Percentiles rank a stretch among this genome's conserved stretches.
These are phyloP conservation scores for Aspergillus sp. DNA, from an alignment of 2,329 filamentous ascomycete genomes.

Conservation along the genomic window DNA sequence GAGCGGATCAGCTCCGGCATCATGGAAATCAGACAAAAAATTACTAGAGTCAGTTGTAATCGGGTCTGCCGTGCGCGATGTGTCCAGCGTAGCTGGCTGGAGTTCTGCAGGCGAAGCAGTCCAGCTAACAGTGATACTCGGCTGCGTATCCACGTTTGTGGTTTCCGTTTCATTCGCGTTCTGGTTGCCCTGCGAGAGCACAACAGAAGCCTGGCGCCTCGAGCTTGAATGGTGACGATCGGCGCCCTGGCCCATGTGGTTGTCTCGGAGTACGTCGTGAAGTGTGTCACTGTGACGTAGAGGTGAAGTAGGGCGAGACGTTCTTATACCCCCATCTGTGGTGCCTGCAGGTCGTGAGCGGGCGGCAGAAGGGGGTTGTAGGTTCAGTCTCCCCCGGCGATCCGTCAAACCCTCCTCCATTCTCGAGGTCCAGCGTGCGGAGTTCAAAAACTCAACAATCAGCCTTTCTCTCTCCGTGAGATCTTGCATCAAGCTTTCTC, in stretches of 20 bases:
- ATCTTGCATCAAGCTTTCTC: constrained; percentile 31
- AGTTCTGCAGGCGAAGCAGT: constrained; percentile 35
- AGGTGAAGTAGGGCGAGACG: constrained; percentile 28
- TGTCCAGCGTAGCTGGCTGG: constrained; percentile 20
- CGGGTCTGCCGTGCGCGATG: constrained; percentile 14
- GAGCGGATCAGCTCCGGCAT: constrained; percentile 9
- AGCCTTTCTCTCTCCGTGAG: constrained; percentile 36
- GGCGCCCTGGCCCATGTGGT: constrained; percentile 20
- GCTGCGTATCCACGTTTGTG: constrained; percentile 22
- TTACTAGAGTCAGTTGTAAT: constrained; percentile 15
- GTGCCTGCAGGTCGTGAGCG: constrained; percentile 21
- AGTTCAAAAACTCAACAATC: constrained; percentile 37
- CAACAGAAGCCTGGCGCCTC: constrained; percentile 33
- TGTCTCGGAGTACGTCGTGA: constrained; percentile 24
- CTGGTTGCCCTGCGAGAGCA: constrained; percentile 30
- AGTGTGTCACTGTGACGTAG: constrained; percentile 20
- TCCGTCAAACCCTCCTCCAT: constrained; percentile 25
- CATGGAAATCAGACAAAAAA: too few species aligned
- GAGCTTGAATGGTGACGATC: constrained; percentile 23
- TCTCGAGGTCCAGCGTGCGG: constrained; percentile 31
- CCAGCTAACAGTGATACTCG: constrained; percentile 31
- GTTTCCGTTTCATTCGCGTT: constrained; percentile 15
- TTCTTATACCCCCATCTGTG: constrained; percentile 23
- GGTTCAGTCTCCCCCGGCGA: constrained; percentile 20
- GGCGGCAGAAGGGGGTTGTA: constrained; percentile 19